Base-by-base conservation (phyloP, 345 rosid genomes). In the Eucalyptus cloeziana region DNA sequence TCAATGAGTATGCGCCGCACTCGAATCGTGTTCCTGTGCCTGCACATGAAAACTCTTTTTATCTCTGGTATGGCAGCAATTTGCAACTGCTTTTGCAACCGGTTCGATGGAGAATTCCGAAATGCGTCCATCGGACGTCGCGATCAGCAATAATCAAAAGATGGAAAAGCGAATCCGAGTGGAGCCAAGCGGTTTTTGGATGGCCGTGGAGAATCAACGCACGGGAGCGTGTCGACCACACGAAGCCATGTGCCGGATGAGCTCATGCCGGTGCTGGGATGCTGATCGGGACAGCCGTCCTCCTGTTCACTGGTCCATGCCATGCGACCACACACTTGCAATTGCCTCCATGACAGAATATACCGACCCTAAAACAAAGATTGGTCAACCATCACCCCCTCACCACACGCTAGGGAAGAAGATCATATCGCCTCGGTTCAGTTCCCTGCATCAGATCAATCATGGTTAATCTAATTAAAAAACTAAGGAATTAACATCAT, bases 191-290 rank as follows among this genome's bases (percentile, higher is more conserved):
- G 13, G 27, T 2, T 21, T 69, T 21, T 21, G 83, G 47, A 21
- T 76, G 85, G 85, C 8, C 85, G 47, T 40, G 85, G 47, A 40
- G 85, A 40, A 40, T 76, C 47, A 2, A 40, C 25, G 85, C 85
- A 11, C 76, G 85, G 85, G 85, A 76, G 30, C 85, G 85, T 76
- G 85, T 21, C 85, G 85, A 76, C 47, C 85, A 76, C 85, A 76
- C 85, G 85, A 76, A 76, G 5, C 47, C 85, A 37, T 40, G 85
- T 76, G 85, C 16, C 47, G 47, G 25, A 10, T 71, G 45, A 71
- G 83, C 27, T 71, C 80, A 19, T 6, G 83, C 83, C 43, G 83
- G 83, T 71, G 47, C 85, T 76, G 47, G 1, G 22, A 40, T 40
- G 47, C 85, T 40, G 45, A 40, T 76, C 47, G 85, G 85, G 85